phyloP scores from a whole-genome alignment of 2,329 filamentous ascomycete genomes.

The Chrysosporium keratinophilum region DNA sequence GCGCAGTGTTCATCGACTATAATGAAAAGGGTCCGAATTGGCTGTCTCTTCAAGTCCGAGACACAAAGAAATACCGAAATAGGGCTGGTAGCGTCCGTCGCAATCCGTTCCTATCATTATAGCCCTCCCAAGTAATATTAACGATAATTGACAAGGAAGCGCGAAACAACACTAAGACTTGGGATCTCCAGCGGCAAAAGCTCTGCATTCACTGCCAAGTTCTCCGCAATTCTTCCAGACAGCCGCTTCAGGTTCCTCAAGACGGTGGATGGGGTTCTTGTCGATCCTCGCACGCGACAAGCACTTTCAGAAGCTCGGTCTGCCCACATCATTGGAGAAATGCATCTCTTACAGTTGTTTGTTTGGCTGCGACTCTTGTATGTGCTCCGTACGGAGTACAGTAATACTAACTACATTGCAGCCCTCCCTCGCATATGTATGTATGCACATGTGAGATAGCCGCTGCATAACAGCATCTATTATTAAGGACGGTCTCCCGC shows the following conservation, averaged over 20 bases:
- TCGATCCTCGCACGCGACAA: too few relatives aligned
- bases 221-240: too few relatives aligned
- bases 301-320: too few relatives aligned
- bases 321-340: neutral
- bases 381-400: neutral
- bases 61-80: neutral
- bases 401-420: neutral
- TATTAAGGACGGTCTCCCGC: neutral
- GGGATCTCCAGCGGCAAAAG: neutral
- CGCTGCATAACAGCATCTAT: slow-evolving; percentile 5
- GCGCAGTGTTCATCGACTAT: neutral
- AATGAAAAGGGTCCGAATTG: neutral
- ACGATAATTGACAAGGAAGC: neutral
- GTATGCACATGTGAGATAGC: slow-evolving; percentile 2
- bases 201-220: too few relatives aligned
- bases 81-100: slow-evolving; percentile 6
- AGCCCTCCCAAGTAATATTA: neutral
- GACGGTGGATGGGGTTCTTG: too few relatives aligned
- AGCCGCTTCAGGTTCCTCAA: too few relatives aligned
- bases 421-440: neutral
- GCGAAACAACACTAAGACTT: neutral
- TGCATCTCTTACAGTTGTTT: neutral
- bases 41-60: neutral
- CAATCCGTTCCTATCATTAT: neutral
- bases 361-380: too few relatives aligned